These are phyloP conservation scores for Haplographium delicatum DNA, from an alignment of 495 filamentous ascomycete genomes.

Conservation along the genomic window DNA sequence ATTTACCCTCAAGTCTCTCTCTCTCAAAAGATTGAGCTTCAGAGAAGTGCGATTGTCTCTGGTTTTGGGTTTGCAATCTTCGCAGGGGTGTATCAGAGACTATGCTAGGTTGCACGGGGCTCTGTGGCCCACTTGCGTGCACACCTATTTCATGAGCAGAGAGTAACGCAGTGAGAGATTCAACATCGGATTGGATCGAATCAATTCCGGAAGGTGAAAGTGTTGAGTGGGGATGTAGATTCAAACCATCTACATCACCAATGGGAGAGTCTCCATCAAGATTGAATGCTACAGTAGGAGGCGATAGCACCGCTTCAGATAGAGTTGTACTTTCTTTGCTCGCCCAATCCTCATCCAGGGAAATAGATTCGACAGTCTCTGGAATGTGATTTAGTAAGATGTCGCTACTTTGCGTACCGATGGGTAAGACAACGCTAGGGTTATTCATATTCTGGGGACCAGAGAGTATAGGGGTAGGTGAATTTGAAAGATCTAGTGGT, in stretches of 20 bases:
- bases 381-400: slow-evolving; percentile 6
- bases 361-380: slow-evolving; percentile 5
- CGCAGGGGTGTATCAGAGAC: slow-evolving; percentile 10
- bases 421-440: not conserved
- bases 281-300: slow-evolving; percentile 11
- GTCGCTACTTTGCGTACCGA: slow-evolving; percentile 2
- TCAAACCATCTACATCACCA: not conserved
- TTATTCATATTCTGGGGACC: not conserved
- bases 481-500: not conserved
- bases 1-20: slow-evolving; percentile 39
- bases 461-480: not conserved
- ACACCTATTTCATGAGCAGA: slow-evolving; percentile 6
- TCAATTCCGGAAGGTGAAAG: not conserved
- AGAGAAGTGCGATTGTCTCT: slow-evolving; percentile 18
- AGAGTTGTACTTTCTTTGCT: slow-evolving; percentile 4
- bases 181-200: slow-evolving; percentile 14
- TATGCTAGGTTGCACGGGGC: not conserved
- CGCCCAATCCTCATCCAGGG: slow-evolving; percentile 12
- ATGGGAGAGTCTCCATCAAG: not conserved
- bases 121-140: not conserved
- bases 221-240: not conserved
- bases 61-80: slow-evolving; percentile 11
- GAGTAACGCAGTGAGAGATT: slow-evolving; percentile 13
- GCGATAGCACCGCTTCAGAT: not conserved
- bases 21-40: slow-evolving; percentile 15